Base-by-base conservation (phyloP, 1,284 basidiomycete genomes). In the Chiua sp. region DNA sequence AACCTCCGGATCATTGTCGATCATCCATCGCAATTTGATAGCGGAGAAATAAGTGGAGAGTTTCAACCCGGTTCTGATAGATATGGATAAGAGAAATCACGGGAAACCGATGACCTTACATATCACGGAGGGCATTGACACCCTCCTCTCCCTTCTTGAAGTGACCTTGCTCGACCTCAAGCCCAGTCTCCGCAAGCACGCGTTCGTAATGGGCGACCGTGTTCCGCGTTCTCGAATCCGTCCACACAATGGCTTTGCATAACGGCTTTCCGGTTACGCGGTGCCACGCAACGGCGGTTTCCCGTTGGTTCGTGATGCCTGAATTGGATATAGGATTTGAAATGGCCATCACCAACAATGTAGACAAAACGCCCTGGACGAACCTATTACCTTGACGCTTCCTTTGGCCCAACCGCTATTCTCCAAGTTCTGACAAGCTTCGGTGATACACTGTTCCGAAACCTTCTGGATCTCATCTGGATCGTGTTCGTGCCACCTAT, bases 11-110 rank as follows among this genome's bases (percentile, higher is more conserved):
- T 92, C 78, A 74, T 98, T 89, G 74, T 97, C 92, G 62, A 98
- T 86, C 91, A 99, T 95, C 97, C 97, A 99, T 51, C 92, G 87
- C 60, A 98, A 82, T 80, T 98, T 99, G 77, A 97, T 91, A 4
- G 92, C 96, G 12, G 95, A 96, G 78, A 98, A 98, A 78, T 98
- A 98, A 1, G 96, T 98, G 23, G 94, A 97, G 23, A 98, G 80
- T n/a, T 92, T 92, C 47, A 98, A 83, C 42, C 95, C 96, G 50
- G 94, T 98, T 57, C 92, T 95, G 48, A 59, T 58, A 53, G 48
- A 48, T 2, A 49, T 49, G 13, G 33, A 51, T 51, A 51, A 52
- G 53, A 46, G 35, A 51, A 57, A 18, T 10, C 22, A 16, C 20
- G 23, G 22, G n/a, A 44, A 11, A 16, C 7, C 7, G 51, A 32